A percentile compares a stretch with the other conserved stretches of the same genome.
These are phyloP conservation scores for Lepidium aucheri DNA, from an alignment of 345 rosid genomes.

Conservation along the genomic window DNA sequence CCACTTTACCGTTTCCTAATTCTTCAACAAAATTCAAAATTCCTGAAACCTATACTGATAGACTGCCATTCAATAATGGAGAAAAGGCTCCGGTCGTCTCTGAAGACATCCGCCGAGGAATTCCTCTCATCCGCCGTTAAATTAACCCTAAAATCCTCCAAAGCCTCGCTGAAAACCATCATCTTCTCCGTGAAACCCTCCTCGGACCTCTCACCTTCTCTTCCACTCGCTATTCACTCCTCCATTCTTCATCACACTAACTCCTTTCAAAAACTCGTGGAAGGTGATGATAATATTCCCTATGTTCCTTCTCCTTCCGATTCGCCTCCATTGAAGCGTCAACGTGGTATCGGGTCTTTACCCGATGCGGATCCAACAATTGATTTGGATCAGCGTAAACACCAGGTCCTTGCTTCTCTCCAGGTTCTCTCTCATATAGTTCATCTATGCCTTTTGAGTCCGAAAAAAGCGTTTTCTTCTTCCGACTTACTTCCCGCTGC, in stretches of 20 bases:
- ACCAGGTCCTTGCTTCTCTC: conserved; percentile 34
- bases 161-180: conserved; percentile 56
- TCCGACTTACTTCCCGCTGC: conserved; percentile 50
- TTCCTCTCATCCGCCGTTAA: conserved; percentile 49
- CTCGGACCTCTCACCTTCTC: conserved; percentile 42
- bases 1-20: not conserved
- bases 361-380: not conserved
- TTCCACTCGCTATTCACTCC: conserved; percentile 48
- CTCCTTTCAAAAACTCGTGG: conserved; percentile 26
- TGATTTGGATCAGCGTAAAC: conserved; percentile 8
- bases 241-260: conserved; percentile 34
- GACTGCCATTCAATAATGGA: conserved; percentile 36
- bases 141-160: conserved; percentile 47
- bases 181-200: conserved; percentile 45
- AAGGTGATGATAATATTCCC: not conserved
- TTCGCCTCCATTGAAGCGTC: conserved; percentile 53
- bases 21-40: too few relatives aligned
- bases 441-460: conserved; percentile 42
- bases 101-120: conserved; percentile 61
- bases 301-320: conserved; percentile 16
- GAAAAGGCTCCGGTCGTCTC: conserved; percentile 65
- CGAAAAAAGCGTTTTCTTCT: conserved; percentile 37
- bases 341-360: conserved; percentile 30
- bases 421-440: conserved; percentile 38
- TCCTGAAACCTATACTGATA: not conserved